Conservation (phyloP, 2,329 filamentous ascomycete species). For the Setomelanomma holmii region DNA sequence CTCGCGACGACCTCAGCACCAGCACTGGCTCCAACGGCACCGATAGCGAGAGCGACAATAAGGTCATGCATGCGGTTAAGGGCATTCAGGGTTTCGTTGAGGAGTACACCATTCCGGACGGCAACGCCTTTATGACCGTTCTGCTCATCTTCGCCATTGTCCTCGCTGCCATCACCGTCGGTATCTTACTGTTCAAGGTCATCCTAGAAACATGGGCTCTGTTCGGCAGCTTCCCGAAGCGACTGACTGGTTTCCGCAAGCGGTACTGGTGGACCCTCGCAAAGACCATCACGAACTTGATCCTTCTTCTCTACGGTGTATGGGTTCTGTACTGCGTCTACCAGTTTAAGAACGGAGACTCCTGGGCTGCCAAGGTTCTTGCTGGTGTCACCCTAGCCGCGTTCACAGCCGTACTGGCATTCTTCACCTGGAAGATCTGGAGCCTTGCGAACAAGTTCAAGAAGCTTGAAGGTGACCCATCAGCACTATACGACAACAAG, state of each 20-base stretch:
- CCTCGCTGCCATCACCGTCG: constrained; percentile 81
- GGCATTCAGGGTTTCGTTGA: constrained; percentile 86
- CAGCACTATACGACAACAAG: constrained; percentile 84
- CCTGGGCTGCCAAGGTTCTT: constrained; percentile 86
- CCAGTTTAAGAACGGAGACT: constrained; percentile 92
- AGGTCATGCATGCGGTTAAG: constrained; percentile 65
- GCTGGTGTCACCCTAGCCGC: constrained; percentile 80
- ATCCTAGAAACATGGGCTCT: constrained; percentile 90
- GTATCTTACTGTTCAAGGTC: constrained; percentile 88
- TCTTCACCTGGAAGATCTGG: constrained; percentile 87
- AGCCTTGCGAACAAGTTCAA: constrained; percentile 76
- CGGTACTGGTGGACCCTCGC: constrained; percentile 95
- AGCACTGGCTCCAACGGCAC: constrained; percentile 48
- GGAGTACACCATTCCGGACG: constrained; percentile 80
- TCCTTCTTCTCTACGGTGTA: constrained; percentile 89
- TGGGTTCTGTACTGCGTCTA: constrained; percentile 97
- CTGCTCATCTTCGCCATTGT: constrained; percentile 87
- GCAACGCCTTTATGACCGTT: constrained; percentile 96
- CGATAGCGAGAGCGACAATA: constrained; percentile 48
- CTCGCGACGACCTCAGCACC: constrained; percentile 57
- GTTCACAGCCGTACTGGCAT: constrained; percentile 82
- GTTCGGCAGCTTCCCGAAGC: constrained; percentile 84
- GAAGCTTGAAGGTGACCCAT: constrained; percentile 74
- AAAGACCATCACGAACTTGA: constrained; percentile 86
- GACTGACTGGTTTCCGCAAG: constrained; percentile 83